Evolutionary conservation across 306 rosid genomes (phyloP).

Genomic region (Fagus sylvatica): DNA sequence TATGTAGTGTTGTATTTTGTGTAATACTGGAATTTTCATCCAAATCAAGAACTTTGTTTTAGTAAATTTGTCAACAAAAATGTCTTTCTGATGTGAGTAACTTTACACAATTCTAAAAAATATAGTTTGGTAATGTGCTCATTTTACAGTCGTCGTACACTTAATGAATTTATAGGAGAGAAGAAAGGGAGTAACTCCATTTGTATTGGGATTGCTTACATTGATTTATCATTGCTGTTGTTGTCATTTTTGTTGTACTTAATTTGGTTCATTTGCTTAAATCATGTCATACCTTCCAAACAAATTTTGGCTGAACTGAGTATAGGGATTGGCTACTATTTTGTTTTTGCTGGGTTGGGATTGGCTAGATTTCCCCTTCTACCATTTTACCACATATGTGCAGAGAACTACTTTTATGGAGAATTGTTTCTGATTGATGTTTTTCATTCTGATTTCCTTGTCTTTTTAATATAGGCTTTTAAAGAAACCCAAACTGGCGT

Average conservation of each 20-base stretch:
- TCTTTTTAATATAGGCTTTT: constrained; percentile 57
- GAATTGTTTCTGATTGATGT: constrained; percentile 1
- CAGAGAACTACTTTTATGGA: not conserved
- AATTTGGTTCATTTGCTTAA: not conserved
- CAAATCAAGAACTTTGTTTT: not conserved
- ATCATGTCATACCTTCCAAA: not conserved
- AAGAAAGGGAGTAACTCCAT: not conserved
- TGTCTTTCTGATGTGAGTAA: not conserved
- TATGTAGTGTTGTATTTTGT: constrained; percentile 7
- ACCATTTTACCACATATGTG: too few relatives aligned
- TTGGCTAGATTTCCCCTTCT: too few relatives aligned
- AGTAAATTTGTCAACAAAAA: not conserved
- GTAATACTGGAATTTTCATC: not conserved
- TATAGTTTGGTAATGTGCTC: not conserved
- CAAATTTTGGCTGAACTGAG: not conserved
- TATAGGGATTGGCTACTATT: not conserved
- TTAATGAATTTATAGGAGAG: too few relatives aligned
- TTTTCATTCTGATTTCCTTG: not conserved
- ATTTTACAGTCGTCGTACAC: not conserved
- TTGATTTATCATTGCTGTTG: not conserved
- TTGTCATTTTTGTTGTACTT: not conserved
- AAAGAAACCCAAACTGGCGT: constrained; percentile 45
- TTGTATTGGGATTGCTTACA: too few relatives aligned
- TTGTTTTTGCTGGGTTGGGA: too few relatives aligned
- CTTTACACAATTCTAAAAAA: not conserved